Conservation (phyloP, 2,329 filamentous ascomycete species). For the Elsinoe arachidis region DNA sequence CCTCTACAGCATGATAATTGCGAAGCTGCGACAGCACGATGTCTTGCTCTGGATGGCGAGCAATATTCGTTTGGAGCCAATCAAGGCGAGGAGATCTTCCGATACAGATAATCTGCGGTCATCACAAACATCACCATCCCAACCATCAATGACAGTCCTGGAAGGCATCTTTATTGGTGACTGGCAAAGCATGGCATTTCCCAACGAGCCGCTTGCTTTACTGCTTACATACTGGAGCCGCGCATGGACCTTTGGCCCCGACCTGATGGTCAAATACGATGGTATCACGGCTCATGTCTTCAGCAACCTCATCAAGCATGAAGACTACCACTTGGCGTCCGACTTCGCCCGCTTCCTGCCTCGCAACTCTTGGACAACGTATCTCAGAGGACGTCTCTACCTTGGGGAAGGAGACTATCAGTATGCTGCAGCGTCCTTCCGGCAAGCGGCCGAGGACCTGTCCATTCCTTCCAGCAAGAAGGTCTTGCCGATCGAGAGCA, state of each 20-base stretch:
- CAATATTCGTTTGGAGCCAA: constrained; percentile 40
- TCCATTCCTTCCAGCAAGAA: constrained; percentile 12
- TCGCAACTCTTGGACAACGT: constrained; percentile 53
- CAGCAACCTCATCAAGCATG: constrained; percentile 35
- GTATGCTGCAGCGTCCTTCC: constrained; percentile 66
- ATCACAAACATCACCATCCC: constrained; percentile 9
- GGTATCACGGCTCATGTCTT: constrained; percentile 33
- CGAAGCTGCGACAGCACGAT: constrained; percentile 63
- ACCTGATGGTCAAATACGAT: constrained; percentile 31
- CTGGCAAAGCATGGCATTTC: constrained; percentile 29
- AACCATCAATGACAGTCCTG: constrained; percentile 26
- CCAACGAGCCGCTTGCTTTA: constrained; percentile 22
- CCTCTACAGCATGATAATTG: constrained; percentile 61
- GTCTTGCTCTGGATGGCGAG: constrained; percentile 60
- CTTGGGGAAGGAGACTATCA: constrained; percentile 66
- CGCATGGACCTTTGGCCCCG: constrained; percentile 35
- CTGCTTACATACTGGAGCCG: constrained; percentile 40
- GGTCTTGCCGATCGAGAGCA: constrained; percentile 22
- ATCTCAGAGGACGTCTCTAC: constrained; percentile 74
- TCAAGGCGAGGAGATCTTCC: constrained; percentile 11
- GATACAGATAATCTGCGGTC: not conserved
- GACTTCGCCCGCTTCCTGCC: constrained; percentile 60
- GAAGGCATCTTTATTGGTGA: constrained; percentile 35
- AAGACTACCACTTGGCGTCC: constrained; percentile 43
- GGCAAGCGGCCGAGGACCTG: constrained; percentile 52